Evolutionary conservation across 306 rosid genomes (phyloP).

Genomic region (apple (Malus domestica)): DNA sequence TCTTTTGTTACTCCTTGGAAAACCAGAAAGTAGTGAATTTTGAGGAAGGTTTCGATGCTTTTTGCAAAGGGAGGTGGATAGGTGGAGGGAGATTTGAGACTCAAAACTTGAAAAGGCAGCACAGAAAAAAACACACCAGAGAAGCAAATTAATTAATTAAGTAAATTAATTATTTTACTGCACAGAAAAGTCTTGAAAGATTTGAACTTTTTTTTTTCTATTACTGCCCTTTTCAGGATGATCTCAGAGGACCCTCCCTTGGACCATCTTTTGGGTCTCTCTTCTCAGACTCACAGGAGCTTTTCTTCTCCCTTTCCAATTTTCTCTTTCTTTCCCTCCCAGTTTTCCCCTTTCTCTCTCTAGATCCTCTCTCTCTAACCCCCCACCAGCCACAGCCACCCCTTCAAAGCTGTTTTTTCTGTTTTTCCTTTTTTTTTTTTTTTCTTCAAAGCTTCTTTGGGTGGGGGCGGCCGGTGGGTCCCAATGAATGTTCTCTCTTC

Average conservation of each 20-base stretch:
- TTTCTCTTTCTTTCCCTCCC: conserved; percentile 17
- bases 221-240: conserved; percentile 78
- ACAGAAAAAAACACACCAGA: conserved; percentile 32
- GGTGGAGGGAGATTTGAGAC: conserved; percentile 40
- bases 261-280: conserved; percentile 65
- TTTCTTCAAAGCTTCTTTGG: neutral
- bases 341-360: conserved; percentile 17
- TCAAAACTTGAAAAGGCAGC: conserved; percentile 62
- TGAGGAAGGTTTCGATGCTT: conserved; percentile 2
- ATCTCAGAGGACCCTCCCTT: conserved; percentile 83
- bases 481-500: neutral
- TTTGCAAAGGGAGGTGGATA: conserved; percentile 2
- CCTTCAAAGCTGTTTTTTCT: conserved; percentile 25
- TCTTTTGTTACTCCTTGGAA: neutral
- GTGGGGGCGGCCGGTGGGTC: neutral
- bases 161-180: neutral
- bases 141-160: neutral
- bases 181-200: neutral
- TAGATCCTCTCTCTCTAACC: conserved; percentile 46
- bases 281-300: conserved; percentile 13
- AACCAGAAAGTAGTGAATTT: neutral
- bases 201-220: neutral
- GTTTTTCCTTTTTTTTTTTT: neutral
- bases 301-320: conserved; percentile 13
- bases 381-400: conserved; percentile 38